Evolutionary conservation across 352 stramenopile species (phyloP).

Genomic region (Paralagenidium karlingii): DNA sequence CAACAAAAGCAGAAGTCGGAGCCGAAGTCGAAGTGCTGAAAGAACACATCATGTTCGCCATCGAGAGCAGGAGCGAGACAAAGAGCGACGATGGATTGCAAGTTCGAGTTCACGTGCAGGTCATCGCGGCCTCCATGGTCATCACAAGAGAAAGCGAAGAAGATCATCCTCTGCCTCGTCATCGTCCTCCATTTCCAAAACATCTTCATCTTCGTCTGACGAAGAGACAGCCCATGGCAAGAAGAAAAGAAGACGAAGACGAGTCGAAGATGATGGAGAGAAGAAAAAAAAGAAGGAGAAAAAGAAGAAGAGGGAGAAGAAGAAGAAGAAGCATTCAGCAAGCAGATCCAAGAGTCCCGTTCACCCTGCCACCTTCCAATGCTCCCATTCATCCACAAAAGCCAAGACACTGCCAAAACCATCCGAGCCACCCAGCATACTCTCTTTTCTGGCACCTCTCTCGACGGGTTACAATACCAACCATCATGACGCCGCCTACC

Average conservation of each 20-base stretch:
- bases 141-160: neutral
- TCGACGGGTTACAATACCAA: constrained; percentile 1
- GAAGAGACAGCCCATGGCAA: neutral
- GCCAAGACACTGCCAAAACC: neutral
- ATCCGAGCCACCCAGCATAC: neutral
- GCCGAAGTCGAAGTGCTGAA: neutral
- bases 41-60: neutral
- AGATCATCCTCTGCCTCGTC: neutral
- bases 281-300: neutral
- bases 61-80: neutral
- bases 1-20: neutral
- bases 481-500: too few species aligned
- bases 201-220: neutral
- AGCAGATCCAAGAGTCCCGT: neutral
- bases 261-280: too few species aligned
- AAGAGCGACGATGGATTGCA: neutral
- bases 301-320: neutral
- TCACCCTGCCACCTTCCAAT: too few species aligned
- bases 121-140: too few species aligned
- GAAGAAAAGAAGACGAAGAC: neutral
- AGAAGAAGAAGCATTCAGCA: neutral
- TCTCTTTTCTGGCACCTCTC: neutral
- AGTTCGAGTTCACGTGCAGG: too few species aligned
- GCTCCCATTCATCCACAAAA: too few species aligned
- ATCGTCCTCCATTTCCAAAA: neutral